Base-by-base conservation (phyloP, 371 early-diverging fungal genomes). In the Fennellomyces sp. region DNA sequence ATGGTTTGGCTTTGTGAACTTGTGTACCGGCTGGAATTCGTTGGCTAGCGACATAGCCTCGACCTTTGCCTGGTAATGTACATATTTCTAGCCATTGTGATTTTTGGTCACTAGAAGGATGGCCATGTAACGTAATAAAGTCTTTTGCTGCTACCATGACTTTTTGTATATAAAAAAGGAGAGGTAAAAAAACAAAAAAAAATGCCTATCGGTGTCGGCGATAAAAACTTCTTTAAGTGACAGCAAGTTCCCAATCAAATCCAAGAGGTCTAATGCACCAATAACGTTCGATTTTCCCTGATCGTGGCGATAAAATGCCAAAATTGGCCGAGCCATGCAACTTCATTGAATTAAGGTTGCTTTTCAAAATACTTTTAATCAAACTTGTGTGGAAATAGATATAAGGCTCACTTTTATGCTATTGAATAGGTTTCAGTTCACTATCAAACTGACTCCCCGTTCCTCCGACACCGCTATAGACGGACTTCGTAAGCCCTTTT, bases 21-120 rank as follows among this genome's bases (percentile, higher is more conserved):
- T 39, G 19, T 1, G 68, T 61, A 19, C 73, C 76, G 28, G 65
- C 61, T 17, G 65, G 52, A 15, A 79, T 72, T 25, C 19, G 47
- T 21, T 47, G 49, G 8, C 50, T 66, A 2, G 76, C 73, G 42
- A 58, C 52, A 53, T 61, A 75, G 1, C 65, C 76, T 58, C 79
- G 63, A 1, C 79, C 76, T 65, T 72, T 75, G 26, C 70, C 64
- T 2, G 72, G 68, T n/a, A 79, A 53, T 11, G 38, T 2, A 49
- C 38, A 17, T 26, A 52, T 26, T 52, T 28, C 45, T 36, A 54
- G 30, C 35, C 33, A 60, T 17, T 27, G 45, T 27, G 48, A 48
- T 28, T 12, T 35, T 48, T 60, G 31, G n/a, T 57, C 35, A 5
- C 38, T 51, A 27, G 38, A 15, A 39, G 38, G 23, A 33, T 60